phyloP scores from a whole-genome alignment of 768 basidiomycete species.

The Collybiopsis luxurians region DNA sequence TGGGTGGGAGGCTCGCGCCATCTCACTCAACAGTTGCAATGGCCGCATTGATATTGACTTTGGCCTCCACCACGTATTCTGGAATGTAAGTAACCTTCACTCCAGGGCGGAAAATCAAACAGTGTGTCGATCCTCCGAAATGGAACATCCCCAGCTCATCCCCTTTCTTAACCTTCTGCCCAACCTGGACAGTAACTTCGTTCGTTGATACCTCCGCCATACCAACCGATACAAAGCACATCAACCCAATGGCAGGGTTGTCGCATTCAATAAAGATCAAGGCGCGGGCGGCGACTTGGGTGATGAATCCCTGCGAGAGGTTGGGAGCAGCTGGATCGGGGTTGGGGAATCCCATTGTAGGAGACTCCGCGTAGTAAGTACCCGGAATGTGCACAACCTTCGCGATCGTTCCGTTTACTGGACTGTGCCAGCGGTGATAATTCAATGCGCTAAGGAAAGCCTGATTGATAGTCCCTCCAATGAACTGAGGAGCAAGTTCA shows the following conservation, averaged over 20 bases:
- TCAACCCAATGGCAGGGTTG: constrained; percentile 37
- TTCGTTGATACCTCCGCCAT: constrained; percentile 51
- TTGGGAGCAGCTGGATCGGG: no score
- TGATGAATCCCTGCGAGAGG: no score
- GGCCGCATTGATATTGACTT: no score
- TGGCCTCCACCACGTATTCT: no score
- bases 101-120: no score
- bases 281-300: constrained; percentile 42
- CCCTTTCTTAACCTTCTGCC: constrained; percentile 40
- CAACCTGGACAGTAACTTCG: constrained; percentile 37
- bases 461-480: constrained; percentile 42
- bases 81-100: no score
- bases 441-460: constrained; percentile 43
- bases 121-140: constrained; percentile 56
- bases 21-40: no score
- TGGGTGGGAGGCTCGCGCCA: no score
- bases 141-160: constrained; percentile 51
- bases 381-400: constrained; percentile 36
- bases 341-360: no score
- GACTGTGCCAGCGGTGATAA: constrained; percentile 54
- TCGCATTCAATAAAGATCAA: constrained; percentile 41
- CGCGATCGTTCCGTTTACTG: constrained; percentile 34
- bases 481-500: constrained; percentile 30
- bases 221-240: constrained; percentile 40
- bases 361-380: no score